Evolutionary conservation across 352 stramenopile genomes (phyloP).

Genomic region (Pythium monospermum): DNA sequence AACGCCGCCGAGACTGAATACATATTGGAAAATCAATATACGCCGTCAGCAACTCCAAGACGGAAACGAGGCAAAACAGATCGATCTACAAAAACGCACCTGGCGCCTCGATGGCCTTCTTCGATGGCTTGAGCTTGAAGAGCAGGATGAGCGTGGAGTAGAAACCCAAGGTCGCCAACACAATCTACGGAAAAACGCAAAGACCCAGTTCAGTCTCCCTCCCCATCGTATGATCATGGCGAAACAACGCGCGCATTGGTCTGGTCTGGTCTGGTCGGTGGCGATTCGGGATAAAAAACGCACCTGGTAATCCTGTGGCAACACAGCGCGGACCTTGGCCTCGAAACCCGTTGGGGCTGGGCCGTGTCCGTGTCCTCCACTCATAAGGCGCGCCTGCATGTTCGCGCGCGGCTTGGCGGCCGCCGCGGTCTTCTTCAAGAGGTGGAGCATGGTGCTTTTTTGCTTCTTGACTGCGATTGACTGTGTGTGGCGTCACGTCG

Average conservation of each 20-base stretch:
- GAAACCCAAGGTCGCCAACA: conserved; percentile 74
- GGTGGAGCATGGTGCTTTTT: conserved; percentile 55
- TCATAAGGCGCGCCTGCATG: conserved; percentile 72
- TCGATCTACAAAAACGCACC: no score
- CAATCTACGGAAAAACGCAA: conserved; percentile 73
- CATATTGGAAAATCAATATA: no score
- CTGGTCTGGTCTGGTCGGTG: no score
- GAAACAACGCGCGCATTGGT: no score
- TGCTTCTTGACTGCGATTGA: conserved; percentile 4
- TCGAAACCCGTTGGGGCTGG: conserved; percentile 69
- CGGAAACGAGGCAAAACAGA: neutral
- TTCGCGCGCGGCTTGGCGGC: conserved; percentile 39
- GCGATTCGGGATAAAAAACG: no score
- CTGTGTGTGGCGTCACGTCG: conserved; percentile 7
- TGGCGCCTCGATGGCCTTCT: conserved; percentile 60
- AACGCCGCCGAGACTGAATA: conserved; percentile 30
- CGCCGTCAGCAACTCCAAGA: no score
- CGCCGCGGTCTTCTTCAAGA: conserved; percentile 67
- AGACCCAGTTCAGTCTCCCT: no score
- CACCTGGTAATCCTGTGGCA: conserved; percentile 86
- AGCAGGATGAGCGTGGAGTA: conserved; percentile 77
- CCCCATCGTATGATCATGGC: no score
- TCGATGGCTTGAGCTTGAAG: conserved; percentile 83
- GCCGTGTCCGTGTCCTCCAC: conserved; percentile 50
- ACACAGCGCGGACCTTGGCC: conserved; percentile 79